A percentile compares a stretch with the other conserved stretches of the same genome.
Evolutionary conservation across 2,329 filamentous ascomycete genomes (phyloP).

Genomic region (Sclerotiophoma versabilis): DNA sequence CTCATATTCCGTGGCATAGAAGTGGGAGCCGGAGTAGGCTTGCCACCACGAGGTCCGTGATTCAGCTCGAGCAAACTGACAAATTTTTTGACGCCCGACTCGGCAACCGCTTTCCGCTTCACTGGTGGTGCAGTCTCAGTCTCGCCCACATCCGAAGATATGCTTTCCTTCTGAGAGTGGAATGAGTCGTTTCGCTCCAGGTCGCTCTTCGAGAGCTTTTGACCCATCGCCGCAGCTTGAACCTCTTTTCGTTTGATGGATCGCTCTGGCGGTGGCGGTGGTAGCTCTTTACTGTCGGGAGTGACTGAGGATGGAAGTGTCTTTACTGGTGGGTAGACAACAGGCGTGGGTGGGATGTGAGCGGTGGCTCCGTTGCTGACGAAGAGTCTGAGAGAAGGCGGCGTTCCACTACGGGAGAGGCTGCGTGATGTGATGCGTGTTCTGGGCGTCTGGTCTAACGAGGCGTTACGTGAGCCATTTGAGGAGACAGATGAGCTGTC

Average conservation of each 20-base stretch:
- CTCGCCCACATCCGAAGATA: background rate
- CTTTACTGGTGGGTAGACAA: constrained; percentile 8
- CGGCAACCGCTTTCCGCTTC: constrained; percentile 39
- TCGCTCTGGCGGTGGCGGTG: constrained; percentile 47
- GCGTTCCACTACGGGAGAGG: constrained; percentile 45
- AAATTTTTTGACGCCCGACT: constrained; percentile 31
- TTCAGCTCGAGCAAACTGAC: constrained; percentile 39
- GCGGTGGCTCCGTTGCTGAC: constrained; percentile 51
- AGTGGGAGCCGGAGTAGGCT: constrained; percentile 29
- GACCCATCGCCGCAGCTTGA: constrained; percentile 29
- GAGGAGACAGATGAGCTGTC: constrained; percentile 23
- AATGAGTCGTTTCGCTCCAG: constrained; percentile 39
- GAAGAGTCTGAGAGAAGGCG: constrained; percentile 43
- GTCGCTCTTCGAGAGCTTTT: constrained; percentile 31
- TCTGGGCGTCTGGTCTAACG: constrained; percentile 30
- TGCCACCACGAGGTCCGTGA: constrained; percentile 40
- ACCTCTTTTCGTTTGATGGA: constrained; percentile 31
- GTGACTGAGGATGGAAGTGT: constrained; percentile 17
- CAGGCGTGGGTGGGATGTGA: constrained; percentile 34
- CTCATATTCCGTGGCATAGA: constrained; percentile 28
- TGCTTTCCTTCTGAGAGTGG: constrained; percentile 30
- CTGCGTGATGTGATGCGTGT: constrained; percentile 41
- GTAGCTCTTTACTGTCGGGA: constrained; percentile 36
- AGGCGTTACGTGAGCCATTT: constrained; percentile 26
- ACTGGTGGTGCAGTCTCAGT: constrained; percentile 21